phyloP scores from a whole-genome alignment of 768 basidiomycete species.

The Suillus bovinus region DNA sequence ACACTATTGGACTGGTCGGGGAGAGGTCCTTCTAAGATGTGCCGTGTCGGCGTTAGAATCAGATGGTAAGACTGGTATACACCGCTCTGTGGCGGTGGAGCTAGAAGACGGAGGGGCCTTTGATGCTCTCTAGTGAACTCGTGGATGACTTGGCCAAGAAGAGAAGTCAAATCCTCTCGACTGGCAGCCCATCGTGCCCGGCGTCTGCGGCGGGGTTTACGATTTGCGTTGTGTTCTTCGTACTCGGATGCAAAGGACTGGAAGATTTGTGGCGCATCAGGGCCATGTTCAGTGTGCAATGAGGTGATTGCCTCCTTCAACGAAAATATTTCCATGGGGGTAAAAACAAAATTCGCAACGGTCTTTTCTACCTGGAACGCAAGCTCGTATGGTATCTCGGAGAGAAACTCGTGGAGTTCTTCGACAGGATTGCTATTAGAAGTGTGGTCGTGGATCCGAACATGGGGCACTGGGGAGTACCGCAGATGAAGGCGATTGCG shows the following conservation, averaged over 20 bases:
- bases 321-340: slow-evolving; percentile 18
- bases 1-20: slow-evolving; percentile 40
- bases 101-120: slow-evolving; percentile 27
- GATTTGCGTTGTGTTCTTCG: slow-evolving; percentile 17
- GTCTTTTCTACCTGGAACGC: slow-evolving; percentile 43
- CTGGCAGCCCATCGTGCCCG: slow-evolving; percentile 11
- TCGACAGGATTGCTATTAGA: slow-evolving; percentile 10
- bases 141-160: slow-evolving; percentile 14
- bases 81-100: slow-evolving; percentile 17
- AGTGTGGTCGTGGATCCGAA: slow-evolving; percentile 22
- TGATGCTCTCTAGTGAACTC: slow-evolving; percentile 25
- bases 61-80: slow-evolving; percentile 38
- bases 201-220: not conserved
- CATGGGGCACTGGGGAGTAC: not conserved
- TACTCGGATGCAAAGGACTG: slow-evolving; percentile 18
- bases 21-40: slow-evolving; percentile 41
- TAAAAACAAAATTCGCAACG: slow-evolving; percentile 29
- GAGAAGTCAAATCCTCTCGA: slow-evolving; percentile 15
- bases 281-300: slow-evolving; percentile 19
- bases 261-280: slow-evolving; percentile 26
- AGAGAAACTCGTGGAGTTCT: slow-evolving; percentile 25
- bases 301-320: slow-evolving; percentile 21
- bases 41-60: slow-evolving; percentile 40
- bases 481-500: slow-evolving; percentile 24
- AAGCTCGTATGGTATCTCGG: slow-evolving; percentile 32